These are phyloP conservation scores for Apophysomyces sp. DNA, from an alignment of 371 early-diverging fungal genomes.

Conservation along the genomic window DNA sequence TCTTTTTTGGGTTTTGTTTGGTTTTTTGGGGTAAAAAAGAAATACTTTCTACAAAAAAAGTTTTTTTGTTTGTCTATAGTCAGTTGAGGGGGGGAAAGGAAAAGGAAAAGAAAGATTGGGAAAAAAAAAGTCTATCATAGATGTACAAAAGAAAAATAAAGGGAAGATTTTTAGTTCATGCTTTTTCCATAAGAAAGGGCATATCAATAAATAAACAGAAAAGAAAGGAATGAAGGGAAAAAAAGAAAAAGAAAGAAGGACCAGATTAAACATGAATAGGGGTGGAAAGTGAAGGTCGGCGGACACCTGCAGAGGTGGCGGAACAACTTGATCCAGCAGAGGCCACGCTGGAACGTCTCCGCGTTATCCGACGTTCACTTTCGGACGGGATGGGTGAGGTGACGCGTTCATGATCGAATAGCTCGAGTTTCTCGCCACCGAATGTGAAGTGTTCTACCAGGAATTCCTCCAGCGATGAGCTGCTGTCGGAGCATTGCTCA, in stretches of 20 bases:
- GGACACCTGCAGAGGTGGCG: neutral
- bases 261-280: neutral
- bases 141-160: neutral
- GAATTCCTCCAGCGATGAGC: conserved; percentile 7
- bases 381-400: neutral
- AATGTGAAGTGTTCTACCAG: conserved; percentile 31
- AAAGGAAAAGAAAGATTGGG: neutral
- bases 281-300: neutral
- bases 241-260: neutral
- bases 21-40: neutral
- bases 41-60: neutral
- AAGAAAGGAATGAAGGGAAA: neutral
- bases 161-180: neutral
- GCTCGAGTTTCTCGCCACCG: conserved; percentile 23
- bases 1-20: too few relatives aligned
- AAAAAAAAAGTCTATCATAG: neutral
- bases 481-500: conserved; percentile 7
- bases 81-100: neutral
- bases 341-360: conserved; percentile 2
- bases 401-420: conserved; percentile 9
- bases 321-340: neutral
- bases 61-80: neutral
- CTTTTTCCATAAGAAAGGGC: conserved; percentile 2
- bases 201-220: neutral
- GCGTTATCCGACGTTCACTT: neutral